Evolutionary conservation across 2,329 filamentous ascomycete species (phyloP).

Genomic region (Colletotrichum trifolii): DNA sequence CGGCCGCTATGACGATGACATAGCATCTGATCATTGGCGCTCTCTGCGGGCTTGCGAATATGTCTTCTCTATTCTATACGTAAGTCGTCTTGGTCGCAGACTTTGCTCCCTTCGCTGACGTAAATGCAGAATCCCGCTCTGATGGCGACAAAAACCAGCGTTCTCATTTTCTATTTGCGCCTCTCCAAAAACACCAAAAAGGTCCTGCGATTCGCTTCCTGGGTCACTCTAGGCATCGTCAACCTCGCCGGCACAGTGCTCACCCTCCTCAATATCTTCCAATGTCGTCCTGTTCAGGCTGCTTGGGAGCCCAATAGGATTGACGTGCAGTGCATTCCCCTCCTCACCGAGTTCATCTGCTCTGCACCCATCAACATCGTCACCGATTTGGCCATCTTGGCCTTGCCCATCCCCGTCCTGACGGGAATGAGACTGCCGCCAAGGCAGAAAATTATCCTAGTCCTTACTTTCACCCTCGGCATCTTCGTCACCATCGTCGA

Average conservation of each 20-base stretch:
- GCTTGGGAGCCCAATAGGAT: slow-evolving; percentile 65
- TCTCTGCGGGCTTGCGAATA: slow-evolving; percentile 71
- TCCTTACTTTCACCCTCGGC: slow-evolving; percentile 87
- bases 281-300: slow-evolving; percentile 80
- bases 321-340: slow-evolving; percentile 61
- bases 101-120: slow-evolving; percentile 20
- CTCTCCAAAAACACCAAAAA: slow-evolving; percentile 82
- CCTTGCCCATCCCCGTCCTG: slow-evolving; percentile 88
- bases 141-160: slow-evolving; percentile 93
- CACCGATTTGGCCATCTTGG: slow-evolving; percentile 87
- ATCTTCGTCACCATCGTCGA: slow-evolving; percentile 90
- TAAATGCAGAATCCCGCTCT: slow-evolving; percentile 80
- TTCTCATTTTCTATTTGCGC: slow-evolving; percentile 89
- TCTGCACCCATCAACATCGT: slow-evolving; percentile 93
- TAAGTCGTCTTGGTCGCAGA: slow-evolving; percentile 47
- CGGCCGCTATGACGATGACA: slow-evolving; percentile 73
- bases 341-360: slow-evolving; percentile 73
- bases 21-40: slow-evolving; percentile 59
- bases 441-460: slow-evolving; percentile 88
- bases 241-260: slow-evolving; percentile 82
- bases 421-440: slow-evolving; percentile 86
- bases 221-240: slow-evolving; percentile 79
- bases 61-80: slow-evolving; percentile 72
- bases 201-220: slow-evolving; percentile 84
- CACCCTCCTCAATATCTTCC: slow-evolving; percentile 88